These are phyloP conservation scores for Elsinoe australis DNA, from an alignment of 2,329 filamentous ascomycete species.

Conservation along the genomic window DNA sequence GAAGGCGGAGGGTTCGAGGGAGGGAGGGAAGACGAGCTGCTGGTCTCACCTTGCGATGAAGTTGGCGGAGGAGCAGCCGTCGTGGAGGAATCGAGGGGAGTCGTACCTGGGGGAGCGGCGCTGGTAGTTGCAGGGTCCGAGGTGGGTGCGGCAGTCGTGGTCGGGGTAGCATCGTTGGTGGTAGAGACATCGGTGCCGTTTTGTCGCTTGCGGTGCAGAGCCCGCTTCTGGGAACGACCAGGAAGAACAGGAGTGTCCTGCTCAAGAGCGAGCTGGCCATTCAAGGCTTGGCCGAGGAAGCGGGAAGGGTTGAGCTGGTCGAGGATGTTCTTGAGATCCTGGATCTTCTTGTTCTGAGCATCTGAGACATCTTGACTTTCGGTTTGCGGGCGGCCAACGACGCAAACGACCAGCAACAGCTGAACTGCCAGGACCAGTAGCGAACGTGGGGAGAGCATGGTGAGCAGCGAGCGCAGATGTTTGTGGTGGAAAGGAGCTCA, in stretches of 20 bases:
- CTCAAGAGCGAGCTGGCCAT: slow-evolving; percentile 6
- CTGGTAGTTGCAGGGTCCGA: slow-evolving; percentile 6
- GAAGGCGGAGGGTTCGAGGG: slow-evolving; percentile 20
- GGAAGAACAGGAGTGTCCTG: slow-evolving; percentile 6
- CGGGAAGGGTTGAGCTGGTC: slow-evolving; percentile 13
- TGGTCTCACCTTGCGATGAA: slow-evolving; percentile 22
- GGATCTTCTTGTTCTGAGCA: background rate
- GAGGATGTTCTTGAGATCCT: slow-evolving; percentile 8
- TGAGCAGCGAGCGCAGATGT: slow-evolving; percentile 16
- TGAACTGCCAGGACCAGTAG: slow-evolving; percentile 26
- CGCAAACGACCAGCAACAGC: slow-evolving; percentile 5
- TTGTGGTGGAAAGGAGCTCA: background rate
- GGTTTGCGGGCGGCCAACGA: background rate
- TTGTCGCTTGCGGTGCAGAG: slow-evolving; percentile 16
- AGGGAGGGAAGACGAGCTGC: slow-evolving; percentile 17
- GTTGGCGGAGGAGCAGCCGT: slow-evolving; percentile 22
- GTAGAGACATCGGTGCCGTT: slow-evolving; percentile 11
- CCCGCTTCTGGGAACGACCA: background rate
- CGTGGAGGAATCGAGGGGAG: slow-evolving; percentile 21
- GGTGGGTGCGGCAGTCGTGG: background rate
- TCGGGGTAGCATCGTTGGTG: slow-evolving; percentile 8
- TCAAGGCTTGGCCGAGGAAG: background rate
- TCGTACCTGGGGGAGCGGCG: slow-evolving; percentile 16
- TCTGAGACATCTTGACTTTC: slow-evolving; percentile 15
- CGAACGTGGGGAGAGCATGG: slow-evolving; percentile 37